Base-by-base conservation (phyloP, 1,284 basidiomycete species). In the Afroboletus lepidellus region DNA sequence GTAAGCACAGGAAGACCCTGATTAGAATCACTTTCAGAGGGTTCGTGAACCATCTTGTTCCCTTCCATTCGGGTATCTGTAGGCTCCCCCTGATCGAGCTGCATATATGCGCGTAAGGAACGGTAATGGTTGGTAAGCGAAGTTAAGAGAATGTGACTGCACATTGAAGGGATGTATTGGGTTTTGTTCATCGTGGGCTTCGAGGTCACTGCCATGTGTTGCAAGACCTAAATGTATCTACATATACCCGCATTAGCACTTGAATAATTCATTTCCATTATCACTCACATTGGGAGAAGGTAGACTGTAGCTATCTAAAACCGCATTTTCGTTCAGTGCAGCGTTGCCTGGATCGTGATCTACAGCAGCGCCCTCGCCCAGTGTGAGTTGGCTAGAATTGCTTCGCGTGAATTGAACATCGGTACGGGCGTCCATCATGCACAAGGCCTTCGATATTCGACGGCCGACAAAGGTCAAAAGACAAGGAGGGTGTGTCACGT, bases 41-140 rank as follows among this genome's bases (percentile, higher is more conserved):
- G 24, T 33, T 47, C 34, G 8, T 27, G 32, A 42, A 42, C 25
- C 33, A 34, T 45, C 12, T 0, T 8, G 9, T 18, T 34, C 42
- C n/a, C 9, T 21, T 29, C 27, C 8, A 18, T 24, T 30, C 45
- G 44, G n/a, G 30, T 50, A 25, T 52, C 38, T n/a, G 41, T 36
- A 45, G 20, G 21, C 15, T 51, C 44, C n/a, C 46, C 41, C n/a
- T n/a, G n/a, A 25, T 44, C 25, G 9, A 32, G 33, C 54, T 52
- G 60, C 29, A 54, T 64, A 61, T 61, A 65, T 68, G 63, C 64
- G 46, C 41, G 33, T 53, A 41, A 63, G 44, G 5, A 41, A 42
- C 5, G 42, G 29, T 8, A 15, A 16, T 8, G 41, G 29, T 41
- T 8, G 8, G 18, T 12, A 16, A n/a, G 16, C 23, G 18, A 44